Evolutionary conservation across 805 yeast species (phyloP), one percentile per base, ranked within the genome.

Genomic region (Wickerhamomyces pijperi): DNA sequence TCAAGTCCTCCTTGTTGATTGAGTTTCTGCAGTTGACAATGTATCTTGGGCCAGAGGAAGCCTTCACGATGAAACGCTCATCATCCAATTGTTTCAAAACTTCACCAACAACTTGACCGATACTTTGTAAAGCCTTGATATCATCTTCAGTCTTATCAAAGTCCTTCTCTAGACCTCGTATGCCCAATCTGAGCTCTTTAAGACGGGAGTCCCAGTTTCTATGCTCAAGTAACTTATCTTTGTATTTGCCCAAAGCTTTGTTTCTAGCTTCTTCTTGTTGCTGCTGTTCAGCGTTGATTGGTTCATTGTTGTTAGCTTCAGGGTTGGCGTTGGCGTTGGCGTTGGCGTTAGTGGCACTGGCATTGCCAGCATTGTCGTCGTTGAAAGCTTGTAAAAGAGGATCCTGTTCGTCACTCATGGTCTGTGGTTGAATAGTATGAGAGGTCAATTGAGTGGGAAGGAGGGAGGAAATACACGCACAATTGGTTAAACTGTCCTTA

Each of bases 11-110:
- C 53, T 84, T 78, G 56, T 82, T 84, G 57, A 92, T 85, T 28
- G 95, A 82, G 59, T 87, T 87, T 56, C 98, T 78, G 61, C 95
- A 92, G 34, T 97, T 97, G 37, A 92, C 98, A 49, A 92, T 92
- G 59, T 92, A 92, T 55, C 98, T 75, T 34, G 98, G 98, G 4
- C 98, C 98, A 35, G 92, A 82, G 13, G 94, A 82, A 2, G 97
- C 97, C 66, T 90, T 90, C 37, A 92, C 97, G 47, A 90, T 90
- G 59, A 79, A 92, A 51, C 95, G 71, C 58, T 92, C 98, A 38
- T 85, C 95, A 46, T 90, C 95, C 53, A 92, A 69, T 59, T 87
- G 96, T 60, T 92, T 92, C 65, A 92, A 74, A 21, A 92, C 94
- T 61, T 92, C 98, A 41, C 98, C 98, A 48, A 92, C 83, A 55